These are phyloP conservation scores for Hymenoscyphus albidus DNA, from an alignment of 2,329 filamentous ascomycete genomes.

Conservation along the genomic window DNA sequence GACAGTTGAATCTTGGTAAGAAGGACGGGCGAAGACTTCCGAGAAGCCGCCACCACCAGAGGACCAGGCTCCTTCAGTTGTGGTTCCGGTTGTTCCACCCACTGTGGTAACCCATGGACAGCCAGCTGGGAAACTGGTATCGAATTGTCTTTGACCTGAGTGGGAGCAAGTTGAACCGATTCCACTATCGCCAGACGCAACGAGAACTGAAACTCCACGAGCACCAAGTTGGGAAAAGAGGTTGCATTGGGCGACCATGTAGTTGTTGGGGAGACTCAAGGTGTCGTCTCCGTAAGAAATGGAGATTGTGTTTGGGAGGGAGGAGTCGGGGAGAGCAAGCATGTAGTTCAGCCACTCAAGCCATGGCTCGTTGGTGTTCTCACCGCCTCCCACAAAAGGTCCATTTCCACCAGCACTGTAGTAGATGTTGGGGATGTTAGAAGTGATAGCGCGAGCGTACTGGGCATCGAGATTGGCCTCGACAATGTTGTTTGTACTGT, in stretches of 20 bases:
- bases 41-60: slow-evolving; percentile 42
- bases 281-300: slow-evolving; percentile 56
- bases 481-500: slow-evolving; percentile 16
- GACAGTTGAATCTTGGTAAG: slow-evolving; percentile 41
- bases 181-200: slow-evolving; percentile 47
- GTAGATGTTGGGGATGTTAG: slow-evolving; percentile 50
- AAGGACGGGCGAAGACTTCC: slow-evolving; percentile 40
- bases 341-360: slow-evolving; percentile 59
- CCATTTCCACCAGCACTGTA: slow-evolving; percentile 55
- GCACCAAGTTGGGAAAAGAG: slow-evolving; percentile 52
- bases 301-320: slow-evolving; percentile 56
- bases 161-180: slow-evolving; percentile 37
- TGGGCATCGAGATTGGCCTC: slow-evolving; percentile 61
- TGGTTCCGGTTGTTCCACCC: slow-evolving; percentile 36
- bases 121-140: slow-evolving; percentile 45
- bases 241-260: slow-evolving; percentile 49
- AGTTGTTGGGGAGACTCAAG: slow-evolving; percentile 48
- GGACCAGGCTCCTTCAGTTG: slow-evolving; percentile 26
- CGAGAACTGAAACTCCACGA: slow-evolving; percentile 46
- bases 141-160: slow-evolving; percentile 42
- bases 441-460: slow-evolving; percentile 51
- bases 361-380: slow-evolving; percentile 66
- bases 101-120: slow-evolving; percentile 51
- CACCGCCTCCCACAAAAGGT: slow-evolving; percentile 43
- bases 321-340: slow-evolving; percentile 45